Base-by-base conservation (phyloP, 1,284 basidiomycete species). In the Puccinia horiana region DNA sequence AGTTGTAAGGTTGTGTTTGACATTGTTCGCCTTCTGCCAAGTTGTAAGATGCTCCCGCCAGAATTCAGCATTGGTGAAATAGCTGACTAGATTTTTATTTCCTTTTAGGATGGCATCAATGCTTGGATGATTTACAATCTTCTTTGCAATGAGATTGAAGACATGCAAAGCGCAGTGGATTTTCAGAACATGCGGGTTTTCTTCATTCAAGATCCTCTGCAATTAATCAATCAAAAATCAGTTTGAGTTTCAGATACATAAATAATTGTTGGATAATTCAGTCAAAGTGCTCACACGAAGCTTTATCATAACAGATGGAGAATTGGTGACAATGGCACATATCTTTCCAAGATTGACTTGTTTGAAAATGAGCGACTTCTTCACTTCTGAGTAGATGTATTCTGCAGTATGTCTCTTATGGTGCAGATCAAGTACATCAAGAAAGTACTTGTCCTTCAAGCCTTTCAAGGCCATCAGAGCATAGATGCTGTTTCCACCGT, bases 221-320 rank as follows among this genome's bases (percentile, higher is more conserved):
- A 63, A 42, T 69, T 4, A 42, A 35, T 18, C 69, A 67, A 78
- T 29, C 35, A 14, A 16, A 0, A 56, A 42, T 6, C 9, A 54
- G 5, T 29, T 8, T 16, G 6, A 58, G 23, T 4, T 58, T 58
- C 37, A n/a, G 6, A 23, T 44, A 23, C 16, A 3, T 44, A 29
- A 65, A 79, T 37, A n/a, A 49, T n/a, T n/a, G n/a, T n/a, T n/a
- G n/a, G n/a, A n/a, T n/a, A n/a, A n/a, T n/a, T n/a, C n/a, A n/a
- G n/a, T n/a, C n/a, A n/a, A n/a, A n/a, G n/a, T n/a, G n/a, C 40
- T 70, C 32, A 79, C 76, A 42, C 49, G 47, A 35, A 79, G 42
- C 35, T 70, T 70, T 26, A 70, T 12, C 76, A 79, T 67, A 20
- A 52, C 29, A 35, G 61, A 1, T 18, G 74, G 58, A 1, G 65